Evolutionary conservation across 179 eudicot species (phyloP).

Genomic region (Actinidia polygama): DNA sequence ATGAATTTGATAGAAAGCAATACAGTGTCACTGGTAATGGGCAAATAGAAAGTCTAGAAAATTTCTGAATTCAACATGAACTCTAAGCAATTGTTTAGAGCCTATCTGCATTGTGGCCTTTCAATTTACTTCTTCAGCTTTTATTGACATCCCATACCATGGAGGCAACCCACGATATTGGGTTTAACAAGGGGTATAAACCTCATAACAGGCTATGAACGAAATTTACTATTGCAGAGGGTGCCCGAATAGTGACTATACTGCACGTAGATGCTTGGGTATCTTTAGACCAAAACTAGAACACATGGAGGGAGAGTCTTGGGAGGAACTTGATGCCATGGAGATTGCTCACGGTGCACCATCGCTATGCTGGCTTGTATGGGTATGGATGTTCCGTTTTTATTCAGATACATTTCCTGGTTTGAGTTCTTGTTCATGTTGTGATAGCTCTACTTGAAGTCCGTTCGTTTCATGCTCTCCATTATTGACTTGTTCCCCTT

Average conservation of each 20-base stretch:
- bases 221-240: slow-evolving; percentile 78
- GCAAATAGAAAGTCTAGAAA: too few relatives aligned
- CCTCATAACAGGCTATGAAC: slow-evolving; percentile 48
- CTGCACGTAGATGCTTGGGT: slow-evolving; percentile 66
- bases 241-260: slow-evolving; percentile 73
- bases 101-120: neutral
- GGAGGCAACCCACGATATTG: slow-evolving; percentile 30
- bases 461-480: neutral
- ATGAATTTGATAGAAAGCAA: too few relatives aligned
- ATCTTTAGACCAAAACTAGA: slow-evolving; percentile 69
- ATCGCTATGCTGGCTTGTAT: slow-evolving; percentile 86
- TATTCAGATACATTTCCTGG: slow-evolving; percentile 3
- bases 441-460: neutral
- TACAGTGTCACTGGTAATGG: too few relatives aligned
- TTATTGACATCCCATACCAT: slow-evolving; percentile 23
- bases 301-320: slow-evolving; percentile 72
- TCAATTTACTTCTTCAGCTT: neutral
- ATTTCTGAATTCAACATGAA: neutral
- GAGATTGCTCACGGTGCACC: slow-evolving; percentile 67
- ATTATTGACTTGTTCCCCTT: neutral
- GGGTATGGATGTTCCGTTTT: slow-evolving; percentile 59
- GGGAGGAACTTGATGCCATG: slow-evolving; percentile 88
- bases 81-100: neutral
- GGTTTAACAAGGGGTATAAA: slow-evolving; percentile 36
- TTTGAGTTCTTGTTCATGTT: neutral